Percentiles rank a stretch among this genome's conserved stretches.
phyloP scores from a whole-genome alignment of 169 alveolate species.

The Plasmodium chabaudi region DNA sequence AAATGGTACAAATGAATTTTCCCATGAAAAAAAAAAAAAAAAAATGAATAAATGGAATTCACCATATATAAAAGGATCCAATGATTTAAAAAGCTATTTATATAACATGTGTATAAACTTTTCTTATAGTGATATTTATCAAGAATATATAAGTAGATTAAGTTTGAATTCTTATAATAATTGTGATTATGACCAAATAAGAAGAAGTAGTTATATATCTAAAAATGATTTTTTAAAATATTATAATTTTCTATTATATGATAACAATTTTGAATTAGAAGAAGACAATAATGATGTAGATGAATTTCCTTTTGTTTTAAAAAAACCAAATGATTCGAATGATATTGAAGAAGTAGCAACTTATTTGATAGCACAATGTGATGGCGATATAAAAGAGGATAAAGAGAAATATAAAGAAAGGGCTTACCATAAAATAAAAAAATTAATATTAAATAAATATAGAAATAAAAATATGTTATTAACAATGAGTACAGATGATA shows the following conservation, averaged over 20 bases:
- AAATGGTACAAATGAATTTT: not conserved
- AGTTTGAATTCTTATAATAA: constrained; percentile 50
- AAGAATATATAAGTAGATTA: constrained; percentile 60
- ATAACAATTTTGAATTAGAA: constrained; percentile 65
- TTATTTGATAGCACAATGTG: constrained; percentile 11
- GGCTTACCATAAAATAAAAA: constrained; percentile 7
- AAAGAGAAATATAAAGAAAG: not conserved
- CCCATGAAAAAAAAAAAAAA: constrained; percentile 1
- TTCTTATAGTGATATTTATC: constrained; percentile 70
- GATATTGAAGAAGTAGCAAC: constrained; percentile 52
- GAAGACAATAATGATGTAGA: constrained; percentile 25
- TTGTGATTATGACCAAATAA: constrained; percentile 72
- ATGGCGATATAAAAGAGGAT: not conserved
- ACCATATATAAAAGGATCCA: constrained; percentile 5
- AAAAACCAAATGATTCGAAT: constrained; percentile 1
- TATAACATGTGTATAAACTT: constrained; percentile 40
- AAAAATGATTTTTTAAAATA: constrained; percentile 58
- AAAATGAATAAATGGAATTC: not conserved
- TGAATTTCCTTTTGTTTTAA: not conserved
- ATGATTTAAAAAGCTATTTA: constrained; percentile 33
- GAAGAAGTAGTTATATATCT: constrained; percentile 46
- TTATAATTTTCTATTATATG: constrained; percentile 52
- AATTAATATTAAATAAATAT: not conserved
- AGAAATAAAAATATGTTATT: constrained; percentile 3
- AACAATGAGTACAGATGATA: not conserved